phyloP scores from a whole-genome alignment of 768 basidiomycete genomes.

The Candolleomyces efflorescens region DNA sequence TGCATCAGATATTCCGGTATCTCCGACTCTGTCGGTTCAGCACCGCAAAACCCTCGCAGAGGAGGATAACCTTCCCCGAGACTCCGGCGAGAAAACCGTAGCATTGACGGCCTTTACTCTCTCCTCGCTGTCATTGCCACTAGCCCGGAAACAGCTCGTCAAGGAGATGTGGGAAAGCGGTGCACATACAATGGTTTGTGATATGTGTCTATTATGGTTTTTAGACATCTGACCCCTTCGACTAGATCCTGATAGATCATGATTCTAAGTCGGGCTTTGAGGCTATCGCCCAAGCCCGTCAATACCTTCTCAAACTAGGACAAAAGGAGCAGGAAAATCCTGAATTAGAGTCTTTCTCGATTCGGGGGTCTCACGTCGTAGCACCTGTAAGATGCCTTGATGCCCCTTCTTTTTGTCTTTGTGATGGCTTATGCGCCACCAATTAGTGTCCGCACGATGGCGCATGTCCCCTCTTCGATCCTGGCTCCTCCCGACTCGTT shows the following conservation, averaged over 20 bases:
- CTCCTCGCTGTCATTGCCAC: slow-evolving; percentile 59
- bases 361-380: slow-evolving; percentile 73
- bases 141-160: slow-evolving; percentile 62
- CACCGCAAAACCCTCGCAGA: slow-evolving; percentile 60
- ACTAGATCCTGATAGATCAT: slow-evolving; percentile 83
- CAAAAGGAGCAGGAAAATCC: slow-evolving; percentile 51
- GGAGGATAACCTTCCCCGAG: slow-evolving; percentile 35
- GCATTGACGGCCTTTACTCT: slow-evolving; percentile 86
- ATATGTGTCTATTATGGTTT: background rate
- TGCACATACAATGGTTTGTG: slow-evolving; percentile 68
- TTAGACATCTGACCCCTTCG: slow-evolving; percentile 4
- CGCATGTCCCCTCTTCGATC: slow-evolving; percentile 69
- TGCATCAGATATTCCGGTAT: slow-evolving; percentile 36
- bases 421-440: background rate
- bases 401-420: background rate
- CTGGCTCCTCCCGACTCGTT: slow-evolving; percentile 46
- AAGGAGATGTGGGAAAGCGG: slow-evolving; percentile 92
- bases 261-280: slow-evolving; percentile 73
- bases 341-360: slow-evolving; percentile 24
- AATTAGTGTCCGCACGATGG: slow-evolving; percentile 87
- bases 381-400: slow-evolving; percentile 62
- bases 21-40: slow-evolving; percentile 38
- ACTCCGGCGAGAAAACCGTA: slow-evolving; percentile 48
- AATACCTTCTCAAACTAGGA: slow-evolving; percentile 64
- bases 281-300: slow-evolving; percentile 71